Conservation (phyloP, 805 yeast species). For the Zygosaccharomyces siamensis region DNA sequence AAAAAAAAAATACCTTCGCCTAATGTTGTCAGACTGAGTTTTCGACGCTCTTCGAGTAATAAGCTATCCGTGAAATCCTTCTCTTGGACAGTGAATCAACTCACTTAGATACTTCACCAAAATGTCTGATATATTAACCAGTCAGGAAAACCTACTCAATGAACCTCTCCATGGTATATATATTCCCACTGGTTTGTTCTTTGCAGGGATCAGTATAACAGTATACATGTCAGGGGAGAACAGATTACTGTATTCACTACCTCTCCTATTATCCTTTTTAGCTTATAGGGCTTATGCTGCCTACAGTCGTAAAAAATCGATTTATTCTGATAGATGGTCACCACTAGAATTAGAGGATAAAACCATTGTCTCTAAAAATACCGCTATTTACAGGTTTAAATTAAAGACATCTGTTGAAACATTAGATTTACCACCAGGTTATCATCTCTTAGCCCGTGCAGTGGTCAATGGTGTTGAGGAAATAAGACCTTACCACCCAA, state of each 20-base stretch:
- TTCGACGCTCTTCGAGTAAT: neutral
- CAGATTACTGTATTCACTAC: conserved; percentile 31
- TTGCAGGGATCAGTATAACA: conserved; percentile 56
- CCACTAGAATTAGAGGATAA: conserved; percentile 67
- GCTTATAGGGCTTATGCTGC: conserved; percentile 37
- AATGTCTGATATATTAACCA: conserved; percentile 25
- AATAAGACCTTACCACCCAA: conserved; percentile 70
- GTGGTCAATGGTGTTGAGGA: conserved; percentile 35
- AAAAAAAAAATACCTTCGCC: neutral
- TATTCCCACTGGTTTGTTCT: conserved; percentile 59
- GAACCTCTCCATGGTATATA: conserved; percentile 72
- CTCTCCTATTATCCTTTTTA: conserved; percentile 39
- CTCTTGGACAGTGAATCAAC: neutral
- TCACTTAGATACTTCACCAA: neutral
- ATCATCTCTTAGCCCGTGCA: conserved; percentile 58
- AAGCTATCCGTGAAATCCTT: neutral
- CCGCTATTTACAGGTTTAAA: conserved; percentile 70
- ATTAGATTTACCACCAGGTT: conserved; percentile 67
- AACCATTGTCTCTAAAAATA: conserved; percentile 63
- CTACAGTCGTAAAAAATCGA: conserved; percentile 39
- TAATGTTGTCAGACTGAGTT: neutral
- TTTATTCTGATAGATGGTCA: conserved; percentile 52
- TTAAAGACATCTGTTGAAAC: conserved; percentile 56
- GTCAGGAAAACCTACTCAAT: conserved; percentile 46
- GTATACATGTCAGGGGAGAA: conserved; percentile 38